These are phyloP conservation scores for Metschnikowia hibisci DNA, from an alignment of 805 yeast species.

Conservation along the genomic window DNA sequence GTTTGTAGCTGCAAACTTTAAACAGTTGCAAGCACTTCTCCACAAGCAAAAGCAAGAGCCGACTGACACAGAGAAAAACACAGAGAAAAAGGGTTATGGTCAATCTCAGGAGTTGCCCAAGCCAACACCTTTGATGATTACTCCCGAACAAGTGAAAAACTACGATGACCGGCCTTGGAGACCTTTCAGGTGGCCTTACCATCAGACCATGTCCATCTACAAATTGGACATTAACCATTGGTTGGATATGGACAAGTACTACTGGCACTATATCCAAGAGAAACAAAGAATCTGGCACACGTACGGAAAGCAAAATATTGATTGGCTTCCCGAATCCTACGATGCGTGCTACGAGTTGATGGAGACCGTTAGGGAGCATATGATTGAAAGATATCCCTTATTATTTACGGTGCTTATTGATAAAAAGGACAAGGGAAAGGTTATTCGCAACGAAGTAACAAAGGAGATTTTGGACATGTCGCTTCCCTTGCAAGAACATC, in stretches of 20 bases:
- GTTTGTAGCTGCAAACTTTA: background rate
- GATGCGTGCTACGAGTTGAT: slow-evolving; percentile 61
- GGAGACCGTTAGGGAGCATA: slow-evolving; percentile 58
- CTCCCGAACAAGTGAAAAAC: slow-evolving; percentile 61
- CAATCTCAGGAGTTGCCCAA: slow-evolving; percentile 25
- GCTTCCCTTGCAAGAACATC: slow-evolving; percentile 58
- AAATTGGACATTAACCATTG: slow-evolving; percentile 71
- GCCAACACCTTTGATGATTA: slow-evolving; percentile 58
- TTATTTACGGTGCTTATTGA: slow-evolving; percentile 47
- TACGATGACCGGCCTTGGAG: slow-evolving; percentile 79
- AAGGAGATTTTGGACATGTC: slow-evolving; percentile 59
- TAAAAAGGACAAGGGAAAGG: slow-evolving; percentile 43
- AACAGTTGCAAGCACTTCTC: background rate
- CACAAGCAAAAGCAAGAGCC: background rate
- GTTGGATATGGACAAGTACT: slow-evolving; percentile 78
- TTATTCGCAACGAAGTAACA: slow-evolving; percentile 58
- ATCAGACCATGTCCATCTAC: slow-evolving; percentile 73
- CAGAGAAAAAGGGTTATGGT: background rate
- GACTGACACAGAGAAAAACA: slow-evolving; percentile 2
- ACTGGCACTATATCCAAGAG: slow-evolving; percentile 61
- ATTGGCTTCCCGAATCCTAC: slow-evolving; percentile 61
- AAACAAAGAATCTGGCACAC: slow-evolving; percentile 53
- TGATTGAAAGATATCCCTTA: slow-evolving; percentile 59
- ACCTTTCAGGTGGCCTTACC: slow-evolving; percentile 78
- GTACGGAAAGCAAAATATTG: slow-evolving; percentile 60